Evolutionary conservation across 768 basidiomycete genomes (phyloP), one percentile per base, ranked within the genome.

Genomic region (Daedalea quercina): DNA sequence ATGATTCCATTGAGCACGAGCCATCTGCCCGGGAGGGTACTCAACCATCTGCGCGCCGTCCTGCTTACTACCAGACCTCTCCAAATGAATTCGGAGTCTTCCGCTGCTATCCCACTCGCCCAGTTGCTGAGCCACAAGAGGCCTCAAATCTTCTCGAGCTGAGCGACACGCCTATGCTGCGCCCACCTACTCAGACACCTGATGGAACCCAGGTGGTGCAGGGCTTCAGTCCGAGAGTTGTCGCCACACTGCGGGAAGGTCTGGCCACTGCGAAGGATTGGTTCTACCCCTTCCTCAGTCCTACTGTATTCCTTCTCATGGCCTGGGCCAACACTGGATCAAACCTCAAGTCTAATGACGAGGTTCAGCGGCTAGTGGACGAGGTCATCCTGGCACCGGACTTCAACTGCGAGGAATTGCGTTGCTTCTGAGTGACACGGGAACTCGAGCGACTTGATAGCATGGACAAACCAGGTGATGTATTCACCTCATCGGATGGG

Each of bases 261-360:
- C 47, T 19, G 28, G 28, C 4, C 6, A 31, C 28, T 4, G 28
- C 28, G 28, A 31, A 31, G 28, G 28, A 31, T 4, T 31, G 28
- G n/a, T 47, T 11, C 31, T 34, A 28, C 20, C 55, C 55, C 1
- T 62, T 61, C 37, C 35, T 15, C 9, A 64, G 59, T 31, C 41
- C 48, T 24, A 53, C 65, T 0, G 49, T 52, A 2, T 66, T 59
- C 25, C 59, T 61, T 0, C 65, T 67, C 17, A 58, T 67, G 62
- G 17, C 52, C 3, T 72, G 71, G 70, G 52, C 59, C 3, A 68
- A 67, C 42, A 58, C 57, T 9, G 63, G 67, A 0, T 64, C 61
- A 1, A 60, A 45, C 13, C 22, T 23, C 0, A 72, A 71, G 45
- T 68, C 69, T 2, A 46, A 52, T 2, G 26, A 19, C 0, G 66